Conservation (phyloP, 305 asterid genomes). For the Ilex paraguariensis region DNA sequence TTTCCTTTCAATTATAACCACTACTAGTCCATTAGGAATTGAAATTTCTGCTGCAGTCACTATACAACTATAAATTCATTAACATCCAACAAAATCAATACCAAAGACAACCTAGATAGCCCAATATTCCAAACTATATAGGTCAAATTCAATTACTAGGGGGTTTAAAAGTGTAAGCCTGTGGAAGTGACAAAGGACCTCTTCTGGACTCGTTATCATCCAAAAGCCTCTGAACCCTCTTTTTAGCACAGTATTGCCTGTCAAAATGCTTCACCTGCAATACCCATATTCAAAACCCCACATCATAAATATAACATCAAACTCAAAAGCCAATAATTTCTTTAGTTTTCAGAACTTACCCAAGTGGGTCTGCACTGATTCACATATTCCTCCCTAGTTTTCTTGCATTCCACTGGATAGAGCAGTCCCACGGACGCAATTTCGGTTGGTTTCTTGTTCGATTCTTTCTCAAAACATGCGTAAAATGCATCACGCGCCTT, state of each 20-base stretch:
- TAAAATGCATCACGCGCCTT: conserved; percentile 95
- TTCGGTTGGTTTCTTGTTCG: conserved; percentile 76
- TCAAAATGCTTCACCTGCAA: conserved; percentile 92
- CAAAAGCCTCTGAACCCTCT: conserved; percentile 81
- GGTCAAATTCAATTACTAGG: conserved; percentile 8
- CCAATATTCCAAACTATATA: not conserved
- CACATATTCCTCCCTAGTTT: conserved; percentile 49
- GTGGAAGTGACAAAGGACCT: conserved; percentile 93
- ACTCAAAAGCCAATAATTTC: not conserved
- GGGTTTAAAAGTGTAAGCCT: conserved; percentile 51
- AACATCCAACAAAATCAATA: not conserved
- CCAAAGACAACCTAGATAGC: not conserved
- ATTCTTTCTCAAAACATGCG: conserved; percentile 65
- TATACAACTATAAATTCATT: conserved; percentile 3
- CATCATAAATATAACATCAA: not conserved
- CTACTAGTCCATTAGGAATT: not conserved
- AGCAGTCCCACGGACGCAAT: conserved; percentile 80
- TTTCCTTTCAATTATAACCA: not conserved
- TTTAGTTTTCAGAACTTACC: conserved; percentile 36
- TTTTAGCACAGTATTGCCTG: conserved; percentile 82
- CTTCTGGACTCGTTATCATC: conserved; percentile 81
- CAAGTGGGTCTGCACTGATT: conserved; percentile 82
- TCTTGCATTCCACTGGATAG: conserved; percentile 84
- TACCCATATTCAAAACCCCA: conserved; percentile 4
- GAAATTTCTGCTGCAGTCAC: not conserved